Evolutionary conservation across 2,329 filamentous ascomycete genomes (phyloP).

Genomic region (Alternaria sp.): DNA sequence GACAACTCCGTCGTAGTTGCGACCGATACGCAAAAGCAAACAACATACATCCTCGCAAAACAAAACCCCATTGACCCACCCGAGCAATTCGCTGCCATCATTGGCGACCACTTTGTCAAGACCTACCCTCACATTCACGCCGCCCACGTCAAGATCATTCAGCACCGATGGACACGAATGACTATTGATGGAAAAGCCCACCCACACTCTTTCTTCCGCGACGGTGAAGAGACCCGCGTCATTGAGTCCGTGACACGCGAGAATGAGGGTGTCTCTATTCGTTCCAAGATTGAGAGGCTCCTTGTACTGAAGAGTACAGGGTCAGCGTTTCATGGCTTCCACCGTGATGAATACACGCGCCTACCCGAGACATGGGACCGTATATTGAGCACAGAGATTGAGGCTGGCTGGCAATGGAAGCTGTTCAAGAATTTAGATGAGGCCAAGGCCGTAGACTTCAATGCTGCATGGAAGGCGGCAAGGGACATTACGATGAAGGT

Average conservation of each 20-base stretch:
- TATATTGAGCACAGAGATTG: slow-evolving; percentile 92
- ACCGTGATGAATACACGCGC: slow-evolving; percentile 92
- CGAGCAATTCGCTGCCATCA: slow-evolving; percentile 85
- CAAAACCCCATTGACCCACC: slow-evolving; percentile 90
- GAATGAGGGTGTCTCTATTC: slow-evolving; percentile 74
- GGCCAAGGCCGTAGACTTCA: slow-evolving; percentile 75
- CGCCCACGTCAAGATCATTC: slow-evolving; percentile 81
- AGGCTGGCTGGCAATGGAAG: slow-evolving; percentile 86
- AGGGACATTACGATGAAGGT: slow-evolving; percentile 86
- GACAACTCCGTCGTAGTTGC: slow-evolving; percentile 96
- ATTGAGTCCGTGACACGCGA: slow-evolving; percentile 76
- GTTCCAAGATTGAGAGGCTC: slow-evolving; percentile 79
- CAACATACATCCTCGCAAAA: slow-evolving; percentile 86
- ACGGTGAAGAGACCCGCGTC: slow-evolving; percentile 85
- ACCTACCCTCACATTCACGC: slow-evolving; percentile 87
- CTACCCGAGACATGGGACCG: slow-evolving; percentile 92
- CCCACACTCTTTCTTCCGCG: slow-evolving; percentile 92
- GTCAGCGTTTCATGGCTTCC: slow-evolving; percentile 93
- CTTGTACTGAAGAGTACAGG: slow-evolving; percentile 96
- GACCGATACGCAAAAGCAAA: slow-evolving; percentile 99
- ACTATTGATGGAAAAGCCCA: slow-evolving; percentile 86
- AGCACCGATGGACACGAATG: slow-evolving; percentile 93
- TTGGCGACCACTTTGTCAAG: slow-evolving; percentile 88
- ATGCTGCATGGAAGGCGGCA: slow-evolving; percentile 79
- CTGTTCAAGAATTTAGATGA: slow-evolving; percentile 71